A percentile compares a stretch with the other conserved stretches of the same genome.
Evolutionary conservation across 495 filamentous ascomycete species (phyloP).

Genomic region (Aspergillus indologenus): DNA sequence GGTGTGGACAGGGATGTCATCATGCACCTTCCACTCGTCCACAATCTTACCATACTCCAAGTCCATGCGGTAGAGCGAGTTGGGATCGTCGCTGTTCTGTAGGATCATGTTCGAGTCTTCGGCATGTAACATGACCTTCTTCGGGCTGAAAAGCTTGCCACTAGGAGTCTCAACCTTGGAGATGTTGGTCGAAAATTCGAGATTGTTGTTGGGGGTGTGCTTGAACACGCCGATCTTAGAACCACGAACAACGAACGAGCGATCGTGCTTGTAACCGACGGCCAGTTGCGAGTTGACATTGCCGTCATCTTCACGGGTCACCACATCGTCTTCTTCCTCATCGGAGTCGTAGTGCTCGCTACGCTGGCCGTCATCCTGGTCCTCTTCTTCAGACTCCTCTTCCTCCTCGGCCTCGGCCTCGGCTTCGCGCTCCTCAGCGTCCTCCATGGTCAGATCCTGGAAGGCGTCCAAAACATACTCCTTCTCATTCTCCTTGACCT

Average conservation of each 20-base stretch:
- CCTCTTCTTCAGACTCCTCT: conserved; percentile 56
- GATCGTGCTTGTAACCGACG: conserved; percentile 97
- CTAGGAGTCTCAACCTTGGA: conserved; percentile 89
- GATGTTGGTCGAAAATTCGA: conserved; percentile 97
- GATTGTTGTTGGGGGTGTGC: conserved; percentile 85
- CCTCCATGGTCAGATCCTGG: conserved; percentile 91
- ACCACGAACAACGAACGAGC: conserved; percentile 93
- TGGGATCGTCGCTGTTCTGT: conserved; percentile 79
- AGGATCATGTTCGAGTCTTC: conserved; percentile 92
- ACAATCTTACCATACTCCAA: conserved; percentile 98
- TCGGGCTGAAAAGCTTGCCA: conserved; percentile 86
- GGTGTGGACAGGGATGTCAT: conserved; percentile 86
- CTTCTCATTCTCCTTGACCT: conserved; percentile 83
- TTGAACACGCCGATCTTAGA: conserved; percentile 99
- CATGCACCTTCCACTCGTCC: conserved; percentile 99
- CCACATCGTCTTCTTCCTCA: conserved; percentile 84
- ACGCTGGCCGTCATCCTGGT: conserved; percentile 58
- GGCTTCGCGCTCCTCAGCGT: conserved; percentile 54
- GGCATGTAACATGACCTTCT: conserved; percentile 96
- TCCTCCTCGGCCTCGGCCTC: conserved; percentile 62
- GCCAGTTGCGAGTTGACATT: conserved; percentile 93
- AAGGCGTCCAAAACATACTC: conserved; percentile 97
- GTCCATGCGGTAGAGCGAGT: conserved; percentile 97
- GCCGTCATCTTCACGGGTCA: conserved; percentile 67
- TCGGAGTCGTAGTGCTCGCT: conserved; percentile 88